Evolutionary conservation across 139 green algal species (phyloP).

Genomic region (Coelastrella sp.): DNA sequence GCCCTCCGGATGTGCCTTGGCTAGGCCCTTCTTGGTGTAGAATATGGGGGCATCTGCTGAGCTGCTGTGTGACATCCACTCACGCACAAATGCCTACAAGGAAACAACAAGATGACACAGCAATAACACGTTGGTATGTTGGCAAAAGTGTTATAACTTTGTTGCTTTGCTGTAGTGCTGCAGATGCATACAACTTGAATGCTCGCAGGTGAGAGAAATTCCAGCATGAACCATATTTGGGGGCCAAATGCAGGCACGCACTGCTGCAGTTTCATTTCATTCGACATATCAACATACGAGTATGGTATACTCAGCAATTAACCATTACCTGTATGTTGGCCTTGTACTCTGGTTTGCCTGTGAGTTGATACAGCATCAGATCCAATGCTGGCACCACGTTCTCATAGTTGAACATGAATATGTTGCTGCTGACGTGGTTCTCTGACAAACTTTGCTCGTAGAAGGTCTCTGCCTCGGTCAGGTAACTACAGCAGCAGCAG

Average conservation of each 20-base stretch:
- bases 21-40: constrained; percentile 42
- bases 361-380: constrained; percentile 39
- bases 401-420: constrained; percentile 49
- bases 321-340: background rate
- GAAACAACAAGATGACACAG: background rate
- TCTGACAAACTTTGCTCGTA: constrained; percentile 30
- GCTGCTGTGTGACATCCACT: constrained; percentile 36
- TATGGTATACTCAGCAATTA: too few relatives aligned
- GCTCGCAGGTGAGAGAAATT: too few relatives aligned
- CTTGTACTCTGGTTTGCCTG: background rate
- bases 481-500: constrained; percentile 17
- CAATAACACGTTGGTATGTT: too few relatives aligned
- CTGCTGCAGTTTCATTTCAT: background rate
- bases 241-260: too few relatives aligned
- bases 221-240: too few relatives aligned
- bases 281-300: background rate
- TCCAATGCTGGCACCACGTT: constrained; percentile 44
- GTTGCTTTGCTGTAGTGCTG: too few relatives aligned
- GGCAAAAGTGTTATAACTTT: too few relatives aligned
- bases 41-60: background rate
- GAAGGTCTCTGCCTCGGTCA: constrained; percentile 23
- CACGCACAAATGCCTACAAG: constrained; percentile 32
- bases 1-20: constrained; percentile 34
- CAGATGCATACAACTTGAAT: too few relatives aligned
- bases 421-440: constrained; percentile 27